A percentile compares a stretch with the other conserved stretches of the same genome.
Evolutionary conservation across 73 alveolate species (phyloP).

Genomic region (Paramecium tetraurelia): DNA sequence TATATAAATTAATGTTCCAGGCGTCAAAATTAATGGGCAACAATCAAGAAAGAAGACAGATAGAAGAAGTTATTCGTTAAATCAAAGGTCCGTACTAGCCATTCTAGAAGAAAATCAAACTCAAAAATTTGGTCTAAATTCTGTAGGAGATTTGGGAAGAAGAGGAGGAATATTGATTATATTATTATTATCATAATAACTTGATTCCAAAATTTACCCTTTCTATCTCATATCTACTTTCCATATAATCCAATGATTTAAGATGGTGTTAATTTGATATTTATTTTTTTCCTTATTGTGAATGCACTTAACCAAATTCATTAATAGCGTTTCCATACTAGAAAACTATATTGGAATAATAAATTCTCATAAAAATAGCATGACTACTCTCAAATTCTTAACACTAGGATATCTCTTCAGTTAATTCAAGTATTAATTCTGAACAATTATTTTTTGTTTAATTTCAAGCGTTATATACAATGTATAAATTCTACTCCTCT

Average conservation of each 20-base stretch:
- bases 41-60: neutral
- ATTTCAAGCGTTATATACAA: slow-evolving; percentile 2
- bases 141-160: slow-evolving; percentile 3
- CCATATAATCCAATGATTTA: neutral
- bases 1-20: neutral
- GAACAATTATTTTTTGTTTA: slow-evolving; percentile 34
- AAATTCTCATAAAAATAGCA: neutral
- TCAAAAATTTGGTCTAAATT: neutral
- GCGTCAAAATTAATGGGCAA: neutral
- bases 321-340: neutral
- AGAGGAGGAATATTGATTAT: slow-evolving; percentile 21
- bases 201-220: neutral
- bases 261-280: neutral
- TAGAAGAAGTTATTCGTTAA: neutral
- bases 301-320: neutral
- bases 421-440: slow-evolving; percentile 42
- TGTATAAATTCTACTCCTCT: too few relatives aligned
- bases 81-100: neutral
- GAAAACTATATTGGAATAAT: neutral
- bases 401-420: slow-evolving; percentile 6
- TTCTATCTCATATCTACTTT: neutral
- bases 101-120: neutral
- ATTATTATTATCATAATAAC: neutral
- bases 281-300: neutral
- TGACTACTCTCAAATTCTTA: slow-evolving; percentile 9